These are phyloP conservation scores for Annulohypoxylon moriforme DNA, from an alignment of 495 filamentous ascomycete species.

Conservation along the genomic window DNA sequence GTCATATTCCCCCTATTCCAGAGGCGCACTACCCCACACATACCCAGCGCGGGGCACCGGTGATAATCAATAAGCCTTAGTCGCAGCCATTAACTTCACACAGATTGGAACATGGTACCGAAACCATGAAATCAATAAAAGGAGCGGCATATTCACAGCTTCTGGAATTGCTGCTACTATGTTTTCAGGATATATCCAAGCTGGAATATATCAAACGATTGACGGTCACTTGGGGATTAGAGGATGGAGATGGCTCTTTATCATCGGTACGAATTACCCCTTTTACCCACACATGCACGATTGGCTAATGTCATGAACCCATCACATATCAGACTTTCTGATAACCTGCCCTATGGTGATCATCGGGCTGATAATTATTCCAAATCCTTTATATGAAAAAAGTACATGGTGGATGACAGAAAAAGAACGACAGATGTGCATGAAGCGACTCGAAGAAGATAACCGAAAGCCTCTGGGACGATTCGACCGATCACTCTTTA, in stretches of 20 bases:
- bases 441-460: conserved; percentile 45
- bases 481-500: conserved; percentile 40
- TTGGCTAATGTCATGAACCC: not conserved
- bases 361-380: conserved; percentile 45
- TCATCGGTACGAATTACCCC: conserved; percentile 35
- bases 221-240: conserved; percentile 39
- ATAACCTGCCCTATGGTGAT: conserved; percentile 48
- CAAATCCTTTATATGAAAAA: conserved; percentile 39
- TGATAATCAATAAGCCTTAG: too few relatives aligned
- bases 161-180: conserved; percentile 44
- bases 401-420: conserved; percentile 43
- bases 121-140: conserved; percentile 51
- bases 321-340: conserved; percentile 27
- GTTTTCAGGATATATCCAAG: conserved; percentile 50
- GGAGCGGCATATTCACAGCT: conserved; percentile 46
- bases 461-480: conserved; percentile 45
- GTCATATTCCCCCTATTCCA: not conserved
- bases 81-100: not conserved
- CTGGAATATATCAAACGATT: conserved; percentile 47
- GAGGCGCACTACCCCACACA: not conserved
- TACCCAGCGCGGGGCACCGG: not conserved
- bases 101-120: conserved; percentile 55
- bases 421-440: conserved; percentile 46
- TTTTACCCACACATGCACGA: not conserved
- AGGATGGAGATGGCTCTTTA: conserved; percentile 50